Conservation (phyloP, 495 filamentous ascomycete genomes). For the Astrothelium macrocarpum region DNA sequence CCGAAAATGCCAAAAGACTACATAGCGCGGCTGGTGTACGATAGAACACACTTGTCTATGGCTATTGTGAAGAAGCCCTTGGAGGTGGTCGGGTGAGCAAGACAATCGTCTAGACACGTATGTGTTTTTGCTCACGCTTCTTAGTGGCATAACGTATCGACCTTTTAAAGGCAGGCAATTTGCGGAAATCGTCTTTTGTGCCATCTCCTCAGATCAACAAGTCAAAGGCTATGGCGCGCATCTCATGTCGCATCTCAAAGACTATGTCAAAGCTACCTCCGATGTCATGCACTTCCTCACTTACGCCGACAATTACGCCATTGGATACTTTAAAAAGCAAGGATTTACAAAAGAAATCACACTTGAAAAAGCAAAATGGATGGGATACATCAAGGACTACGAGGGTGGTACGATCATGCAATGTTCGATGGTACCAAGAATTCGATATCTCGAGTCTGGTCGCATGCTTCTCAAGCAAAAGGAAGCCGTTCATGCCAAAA, state of each 20-base stretch:
- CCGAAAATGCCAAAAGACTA: slow-evolving; percentile 99
- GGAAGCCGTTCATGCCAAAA: slow-evolving; percentile 86
- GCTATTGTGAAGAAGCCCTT: slow-evolving; percentile 95
- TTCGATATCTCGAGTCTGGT: slow-evolving; percentile 87
- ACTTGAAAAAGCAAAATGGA: slow-evolving; percentile 81
- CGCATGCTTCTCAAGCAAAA: slow-evolving; percentile 97
- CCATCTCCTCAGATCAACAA: slow-evolving; percentile 95
- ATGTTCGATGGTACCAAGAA: slow-evolving; percentile 90
- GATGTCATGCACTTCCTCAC: slow-evolving; percentile 98
- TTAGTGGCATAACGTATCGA: slow-evolving; percentile 86
- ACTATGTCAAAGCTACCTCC: slow-evolving; percentile 95
- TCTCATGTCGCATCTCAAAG: slow-evolving; percentile 95
- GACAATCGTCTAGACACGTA: too few relatives aligned
- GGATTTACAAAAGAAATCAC: slow-evolving; percentile 98
- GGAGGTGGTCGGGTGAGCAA: slow-evolving; percentile 70
- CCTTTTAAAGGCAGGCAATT: slow-evolving; percentile 90
- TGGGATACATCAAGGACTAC: slow-evolving; percentile 99
- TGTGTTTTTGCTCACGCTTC: not conserved
- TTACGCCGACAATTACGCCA: slow-evolving; percentile 97
- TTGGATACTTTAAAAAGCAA: slow-evolving; percentile 98
- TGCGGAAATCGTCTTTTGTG: slow-evolving; percentile 97
- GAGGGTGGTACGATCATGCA: slow-evolving; percentile 99
- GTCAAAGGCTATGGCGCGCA: slow-evolving; percentile 98
- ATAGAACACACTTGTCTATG: slow-evolving; percentile 90
- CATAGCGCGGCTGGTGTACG: slow-evolving; percentile 92